Evolutionary conservation across 1,284 basidiomycete genomes (phyloP), one percentile per base, ranked within the genome.

Genomic region (Coniferiporia weirii): DNA sequence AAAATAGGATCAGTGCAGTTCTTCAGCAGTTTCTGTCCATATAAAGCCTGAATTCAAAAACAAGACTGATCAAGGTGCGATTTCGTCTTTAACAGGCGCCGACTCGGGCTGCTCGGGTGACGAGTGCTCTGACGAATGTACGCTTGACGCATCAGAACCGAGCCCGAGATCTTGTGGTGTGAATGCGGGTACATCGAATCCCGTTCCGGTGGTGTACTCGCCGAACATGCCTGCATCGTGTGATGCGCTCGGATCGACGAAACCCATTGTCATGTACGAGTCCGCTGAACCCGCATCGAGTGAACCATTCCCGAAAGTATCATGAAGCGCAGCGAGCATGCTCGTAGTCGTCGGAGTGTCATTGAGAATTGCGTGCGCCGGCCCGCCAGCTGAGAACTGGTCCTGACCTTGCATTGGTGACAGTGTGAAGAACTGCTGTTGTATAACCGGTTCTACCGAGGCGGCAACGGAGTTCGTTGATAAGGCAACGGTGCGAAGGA

Each of bases 391-490:
- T 61, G 88, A 84, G 66, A 88, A 90, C 65, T 72, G 82, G 69
- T 90, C 89, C 67, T 90, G 87, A 34, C 87, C 89, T 47, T 83
- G 79, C 87, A 91, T 91, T 17, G 89, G 87, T 54, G 88, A 89
- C 60, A 91, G 75, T 10, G 85, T 80, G 71, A 89, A 87, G 73
- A 87, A 91, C 66, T 91, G 86, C 67, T 92, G 89, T 66, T 92
- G 90, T 80, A 93, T 91, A 57, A 91, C 85, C 48, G 89, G 90
- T 67, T 93, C 91, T 55, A 93, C 91, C 38, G 91, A 93, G 38
- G 90, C 91, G 20, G 90, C 90, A 48, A 93, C 91, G 15, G 90
- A 91, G 72, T 90, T 92, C 17, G 90, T 93, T 43, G 91, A 92
- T 61, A 93, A 74, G 3, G 91, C 91, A 61, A 93, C 91, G 66